Conservation (phyloP, 352 stramenopile species). For the Aphanomyces astaci region DNA sequence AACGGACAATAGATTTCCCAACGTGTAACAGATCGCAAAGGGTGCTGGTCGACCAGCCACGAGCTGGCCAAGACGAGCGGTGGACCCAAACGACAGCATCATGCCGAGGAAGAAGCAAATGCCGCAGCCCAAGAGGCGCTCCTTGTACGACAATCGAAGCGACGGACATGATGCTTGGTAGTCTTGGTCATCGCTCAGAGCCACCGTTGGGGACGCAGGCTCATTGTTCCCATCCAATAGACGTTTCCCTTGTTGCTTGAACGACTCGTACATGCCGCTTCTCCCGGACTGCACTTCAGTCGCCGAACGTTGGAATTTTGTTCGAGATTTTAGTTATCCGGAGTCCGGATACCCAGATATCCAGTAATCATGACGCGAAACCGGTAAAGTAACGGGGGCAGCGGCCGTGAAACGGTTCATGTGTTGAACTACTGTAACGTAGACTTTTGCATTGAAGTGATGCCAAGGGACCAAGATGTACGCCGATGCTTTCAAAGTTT, state of each 20-base stretch:
- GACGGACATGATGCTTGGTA: slow-evolving; percentile 48
- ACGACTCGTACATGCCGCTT: not conserved
- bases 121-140: slow-evolving; percentile 70
- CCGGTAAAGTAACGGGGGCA: not conserved
- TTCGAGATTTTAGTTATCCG: slow-evolving; percentile 10
- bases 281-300: too few species aligned
- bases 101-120: slow-evolving; percentile 79
- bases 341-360: not conserved
- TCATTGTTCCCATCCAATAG: slow-evolving; percentile 56
- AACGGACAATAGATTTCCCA: slow-evolving; percentile 80
- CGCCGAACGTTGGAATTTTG: not conserved
- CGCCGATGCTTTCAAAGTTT: slow-evolving; percentile 4
- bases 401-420: not conserved
- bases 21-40: slow-evolving; percentile 79
- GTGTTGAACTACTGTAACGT: not conserved
- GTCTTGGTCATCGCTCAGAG: slow-evolving; percentile 17
- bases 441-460: not conserved
- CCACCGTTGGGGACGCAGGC: not conserved
- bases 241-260: slow-evolving; percentile 68
- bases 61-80: slow-evolving; percentile 65
- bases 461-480: not conserved
- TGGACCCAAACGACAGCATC: slow-evolving; percentile 73
- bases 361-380: too few species aligned
- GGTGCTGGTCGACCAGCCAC: slow-evolving; percentile 66
- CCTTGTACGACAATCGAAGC: slow-evolving; percentile 58